Evolutionary conservation across 768 basidiomycete genomes (phyloP).

Genomic region (Pleurotus salmoneostramineus): DNA sequence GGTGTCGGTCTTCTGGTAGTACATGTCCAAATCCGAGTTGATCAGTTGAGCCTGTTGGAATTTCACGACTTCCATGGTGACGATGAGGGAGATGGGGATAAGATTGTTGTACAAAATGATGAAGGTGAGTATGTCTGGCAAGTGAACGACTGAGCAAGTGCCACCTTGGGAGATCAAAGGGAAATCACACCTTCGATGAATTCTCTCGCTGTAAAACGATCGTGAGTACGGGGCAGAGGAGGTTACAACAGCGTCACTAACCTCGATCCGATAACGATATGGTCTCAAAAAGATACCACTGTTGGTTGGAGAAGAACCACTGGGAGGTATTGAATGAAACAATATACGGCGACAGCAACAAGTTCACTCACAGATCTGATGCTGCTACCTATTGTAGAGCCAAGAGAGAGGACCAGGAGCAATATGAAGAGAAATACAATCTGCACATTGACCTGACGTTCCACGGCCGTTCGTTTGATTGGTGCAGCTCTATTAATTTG

Average conservation of each 20-base stretch:
- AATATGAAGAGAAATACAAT: constrained; percentile 93
- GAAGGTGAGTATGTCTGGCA: constrained; percentile 90
- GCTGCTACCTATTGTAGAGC: constrained; percentile 89
- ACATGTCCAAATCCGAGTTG: constrained; percentile 98
- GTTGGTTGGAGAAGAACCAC: constrained; percentile 82
- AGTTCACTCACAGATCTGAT: constrained; percentile 50
- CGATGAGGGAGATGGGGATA: constrained; percentile 97
- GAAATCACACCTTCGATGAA: constrained; percentile 72
- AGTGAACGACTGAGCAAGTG: neutral
- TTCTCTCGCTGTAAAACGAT: constrained; percentile 48
- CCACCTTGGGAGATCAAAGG: constrained; percentile 3
- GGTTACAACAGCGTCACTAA: constrained; percentile 24
- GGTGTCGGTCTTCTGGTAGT: constrained; percentile 91
- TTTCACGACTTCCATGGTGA: constrained; percentile 99
- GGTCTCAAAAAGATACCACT: constrained; percentile 86
- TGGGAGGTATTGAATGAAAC: neutral
- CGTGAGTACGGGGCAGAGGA: constrained; percentile 5
- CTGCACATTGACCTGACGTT: constrained; percentile 92
- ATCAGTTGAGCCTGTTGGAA: constrained; percentile 97
- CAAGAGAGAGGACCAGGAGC: constrained; percentile 82
- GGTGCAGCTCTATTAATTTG: constrained; percentile 71
- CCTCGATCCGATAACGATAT: constrained; percentile 61
- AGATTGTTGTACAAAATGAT: constrained; percentile 99
- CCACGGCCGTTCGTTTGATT: constrained; percentile 95
- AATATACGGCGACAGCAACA: neutral